Conservation (phyloP, 116 monocot genomes). For the Thalassia testudinum region DNA sequence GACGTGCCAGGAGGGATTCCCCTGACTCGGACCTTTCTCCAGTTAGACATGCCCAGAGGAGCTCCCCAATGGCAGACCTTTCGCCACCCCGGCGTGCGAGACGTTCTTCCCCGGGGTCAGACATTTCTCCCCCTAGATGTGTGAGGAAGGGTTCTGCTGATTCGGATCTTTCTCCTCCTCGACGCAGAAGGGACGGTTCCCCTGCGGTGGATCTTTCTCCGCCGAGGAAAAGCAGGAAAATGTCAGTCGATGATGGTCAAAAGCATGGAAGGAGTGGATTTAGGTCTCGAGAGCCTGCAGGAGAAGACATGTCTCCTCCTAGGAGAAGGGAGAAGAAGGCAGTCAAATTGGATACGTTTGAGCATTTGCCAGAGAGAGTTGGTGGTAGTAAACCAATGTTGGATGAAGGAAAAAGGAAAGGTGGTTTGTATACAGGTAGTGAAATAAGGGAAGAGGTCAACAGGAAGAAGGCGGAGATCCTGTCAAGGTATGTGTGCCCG, state of each 20-base stretch:
- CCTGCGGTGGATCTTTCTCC: too few species aligned
- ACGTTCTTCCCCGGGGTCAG: too few species aligned
- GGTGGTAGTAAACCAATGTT: slow-evolving; percentile 12
- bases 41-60: slow-evolving; percentile 1
- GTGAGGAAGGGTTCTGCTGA: not conserved
- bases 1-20: not conserved
- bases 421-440: slow-evolving; percentile 39
- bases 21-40: slow-evolving; percentile 10
- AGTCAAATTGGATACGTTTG: not conserved
- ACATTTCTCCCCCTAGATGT: too few species aligned
- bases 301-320: too few species aligned
- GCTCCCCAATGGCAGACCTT: too few species aligned
- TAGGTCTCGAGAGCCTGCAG: too few species aligned
- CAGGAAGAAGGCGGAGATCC: slow-evolving; percentile 49
- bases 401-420: slow-evolving; percentile 16
- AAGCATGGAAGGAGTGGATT: too few species aligned
- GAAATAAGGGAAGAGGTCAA: slow-evolving; percentile 58
- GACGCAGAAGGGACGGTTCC: too few species aligned
- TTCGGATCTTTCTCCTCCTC: slow-evolving; percentile 1
- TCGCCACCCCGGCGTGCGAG: too few species aligned
- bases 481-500: slow-evolving; percentile 35
- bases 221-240: too few species aligned
- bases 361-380: slow-evolving; percentile 23
- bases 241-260: too few species aligned
- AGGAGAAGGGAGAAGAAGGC: too few species aligned